A percentile compares a stretch with the other conserved stretches of the same genome.
Evolutionary conservation across 345 rosid genomes (phyloP).

Genomic region (Eutrema heterophyllum): DNA sequence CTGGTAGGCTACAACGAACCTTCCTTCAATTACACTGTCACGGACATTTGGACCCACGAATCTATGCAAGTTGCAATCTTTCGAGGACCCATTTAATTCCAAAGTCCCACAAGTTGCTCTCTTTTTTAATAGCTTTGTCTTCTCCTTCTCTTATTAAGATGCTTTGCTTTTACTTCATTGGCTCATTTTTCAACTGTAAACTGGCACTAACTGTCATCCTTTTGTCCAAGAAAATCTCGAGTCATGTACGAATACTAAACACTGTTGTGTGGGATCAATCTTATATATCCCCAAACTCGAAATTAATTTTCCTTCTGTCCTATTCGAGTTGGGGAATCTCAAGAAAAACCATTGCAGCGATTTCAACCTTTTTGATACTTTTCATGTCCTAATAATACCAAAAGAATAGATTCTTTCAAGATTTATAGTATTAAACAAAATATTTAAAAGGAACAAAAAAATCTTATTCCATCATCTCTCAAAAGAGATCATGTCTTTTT

Average conservation of each 20-base stretch:
- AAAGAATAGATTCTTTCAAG: slow-evolving; percentile 15
- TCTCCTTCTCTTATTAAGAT: slow-evolving; percentile 5
- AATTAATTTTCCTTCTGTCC: slow-evolving; percentile 14
- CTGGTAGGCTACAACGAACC: slow-evolving; percentile 22
- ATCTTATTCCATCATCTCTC: slow-evolving; percentile 27
- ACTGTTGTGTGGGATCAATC: slow-evolving; percentile 11
- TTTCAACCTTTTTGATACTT: not conserved
- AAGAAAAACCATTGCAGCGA: slow-evolving; percentile 11
- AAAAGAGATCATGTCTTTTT: slow-evolving; percentile 16
- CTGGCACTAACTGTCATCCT: slow-evolving; percentile 27
- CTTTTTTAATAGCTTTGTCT: slow-evolving; percentile 7
- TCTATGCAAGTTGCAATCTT: slow-evolving; percentile 27
- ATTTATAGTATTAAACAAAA: not conserved
- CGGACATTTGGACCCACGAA: slow-evolving; percentile 29
- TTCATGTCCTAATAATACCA: slow-evolving; percentile 14
- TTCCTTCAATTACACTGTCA: slow-evolving; percentile 10
- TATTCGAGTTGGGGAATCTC: slow-evolving; percentile 13
- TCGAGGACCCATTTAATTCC: slow-evolving; percentile 12
- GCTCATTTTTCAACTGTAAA: slow-evolving; percentile 23
- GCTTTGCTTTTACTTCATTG: slow-evolving; percentile 14
- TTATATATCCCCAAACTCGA: not conserved
- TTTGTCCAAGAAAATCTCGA: not conserved
- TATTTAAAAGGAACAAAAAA: slow-evolving; percentile 17
- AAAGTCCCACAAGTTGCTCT: slow-evolving; percentile 25
- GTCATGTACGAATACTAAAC: slow-evolving; percentile 17